Evolutionary conservation across 805 yeast species (phyloP), one percentile per base, ranked within the genome.

Genomic region (Metschnikowia borealis): DNA sequence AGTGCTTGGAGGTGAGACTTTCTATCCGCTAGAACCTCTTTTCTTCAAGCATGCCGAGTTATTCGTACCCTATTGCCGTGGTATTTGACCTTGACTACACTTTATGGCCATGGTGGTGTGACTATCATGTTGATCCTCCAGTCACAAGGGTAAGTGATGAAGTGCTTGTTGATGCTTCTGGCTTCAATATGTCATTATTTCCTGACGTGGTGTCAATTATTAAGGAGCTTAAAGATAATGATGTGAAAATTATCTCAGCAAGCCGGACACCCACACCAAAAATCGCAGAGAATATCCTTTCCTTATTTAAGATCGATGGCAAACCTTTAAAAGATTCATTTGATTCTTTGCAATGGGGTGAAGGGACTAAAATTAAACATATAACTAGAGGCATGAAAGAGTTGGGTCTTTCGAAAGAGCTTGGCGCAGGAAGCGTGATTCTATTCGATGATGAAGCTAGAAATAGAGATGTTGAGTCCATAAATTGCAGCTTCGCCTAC

Each of bases 21-120:
- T 20, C 14, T 13, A 38, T 10, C 5, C n/a, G 17, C 17, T 38
- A 21, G 11, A 38, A 6, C 3, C 15, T 37, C 8, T 21, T 11
- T 32, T 5, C 8, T 11, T 3, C 4, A 21, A 42, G 10, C n/a
- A 44, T 44, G 46, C 46, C 40, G 4, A 37, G 32, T 11, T 49
- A 45, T 39, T 50, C 49, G 17, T 69, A 68, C 48, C 74, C 74
- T 3, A 52, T 52, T 8, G 83, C 80, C 1, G 83, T 85, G 10
- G 90, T 86, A 0, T 84, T 86, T 62, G 94, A 86, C 56, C 67
- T 86, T 39, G 94, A 86, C 62, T 86, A 82, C 60, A 86, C 94
- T 0, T 65, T 86, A 33, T 86, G 94, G 94, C 91, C 87, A 46
- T 82, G 84, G 54, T 86, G 91, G 91, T 85, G 91, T 64, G 91